Conservation (phyloP, 1,284 basidiomycete species). For the Papiliotrema fonsecae region DNA sequence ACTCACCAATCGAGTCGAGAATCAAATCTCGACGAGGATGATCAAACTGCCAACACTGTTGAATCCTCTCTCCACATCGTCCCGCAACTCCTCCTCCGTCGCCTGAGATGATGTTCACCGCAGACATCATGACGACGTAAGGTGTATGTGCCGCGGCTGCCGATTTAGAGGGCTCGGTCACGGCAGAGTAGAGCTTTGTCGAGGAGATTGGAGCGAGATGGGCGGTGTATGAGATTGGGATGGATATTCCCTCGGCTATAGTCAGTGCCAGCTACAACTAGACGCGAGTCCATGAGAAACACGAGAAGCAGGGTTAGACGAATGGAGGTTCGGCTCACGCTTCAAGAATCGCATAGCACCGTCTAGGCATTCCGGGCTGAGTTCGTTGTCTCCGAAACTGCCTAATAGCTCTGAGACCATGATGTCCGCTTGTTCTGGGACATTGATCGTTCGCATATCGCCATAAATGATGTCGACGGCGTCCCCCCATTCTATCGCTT, state of each 20-base stretch:
- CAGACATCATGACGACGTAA: constrained; percentile 97
- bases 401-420: constrained; percentile 93
- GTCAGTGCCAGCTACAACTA: not conserved
- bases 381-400: constrained; percentile 97
- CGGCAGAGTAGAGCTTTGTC: constrained; percentile 83
- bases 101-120: constrained; percentile 79
- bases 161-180: constrained; percentile 49
- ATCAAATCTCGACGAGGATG: constrained; percentile 79
- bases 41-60: constrained; percentile 97
- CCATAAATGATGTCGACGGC: constrained; percentile 79
- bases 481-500: constrained; percentile 75
- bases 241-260: constrained; percentile 83
- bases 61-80: constrained; percentile 73
- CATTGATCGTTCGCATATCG: constrained; percentile 80
- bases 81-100: constrained; percentile 55
- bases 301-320: no score
- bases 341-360: constrained; percentile 89
- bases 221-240: constrained; percentile 92
- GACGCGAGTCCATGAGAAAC: no score
- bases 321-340: constrained; percentile 64
- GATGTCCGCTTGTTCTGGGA: constrained; percentile 85
- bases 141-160: constrained; percentile 78
- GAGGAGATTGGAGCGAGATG: constrained; percentile 90
- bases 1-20: constrained; percentile 64
- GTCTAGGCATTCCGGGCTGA: constrained; percentile 95